Evolutionary conservation across 2,329 filamentous ascomycete species (phyloP), one percentile per base, ranked within the genome.

Genomic region (Hypoxylon sp.): DNA sequence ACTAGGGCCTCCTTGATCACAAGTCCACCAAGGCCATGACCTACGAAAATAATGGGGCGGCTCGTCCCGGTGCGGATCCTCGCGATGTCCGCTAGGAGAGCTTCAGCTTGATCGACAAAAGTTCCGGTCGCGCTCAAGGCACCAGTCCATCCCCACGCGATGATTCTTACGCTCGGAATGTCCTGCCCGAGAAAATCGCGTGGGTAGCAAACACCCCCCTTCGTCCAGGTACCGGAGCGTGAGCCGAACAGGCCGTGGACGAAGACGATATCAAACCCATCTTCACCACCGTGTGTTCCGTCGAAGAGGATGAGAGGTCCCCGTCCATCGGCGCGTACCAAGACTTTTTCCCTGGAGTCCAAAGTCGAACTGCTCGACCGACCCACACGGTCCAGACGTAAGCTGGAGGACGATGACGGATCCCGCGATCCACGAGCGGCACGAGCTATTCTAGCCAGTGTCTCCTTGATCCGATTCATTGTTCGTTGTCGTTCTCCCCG

Each of bases 401-500:
- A 62, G 62, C 69, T 71, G n/a, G 69, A 67, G 17, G 71, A 57
- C 21, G 62, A 58, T 17, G 63, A 67, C 27, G 65, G 60, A 7
- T 77, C 74, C 17, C 71, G 72, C 59, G 73, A 60, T n/a, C 74
- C 74, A 55, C 75, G 70, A 55, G 68, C 62, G 19, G 74, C 72
- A 53, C 75, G 75, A 44, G 75, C 73, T 64, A 77, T 72, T 56
- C 75, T 73, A 71, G 74, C 72, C 50, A 77, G 69, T 53, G 75
- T 75, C 65, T 77, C 75, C 61, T 60, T 77, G 67, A 77, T 77
- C 71, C 73, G 70, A 59, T 76, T 74, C 75, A 77, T 76, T 65
- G 64, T 75, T 73, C 73, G 69, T 75, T 48, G 58, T 66, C 54
- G 54, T 59, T 59, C 46, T 61, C 65, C 58, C 59, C 55, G 55